Evolutionary conservation across 345 rosid species (phyloP), one percentile per base, ranked within the genome.

Genomic region (Sonneratia caseolaris): DNA sequence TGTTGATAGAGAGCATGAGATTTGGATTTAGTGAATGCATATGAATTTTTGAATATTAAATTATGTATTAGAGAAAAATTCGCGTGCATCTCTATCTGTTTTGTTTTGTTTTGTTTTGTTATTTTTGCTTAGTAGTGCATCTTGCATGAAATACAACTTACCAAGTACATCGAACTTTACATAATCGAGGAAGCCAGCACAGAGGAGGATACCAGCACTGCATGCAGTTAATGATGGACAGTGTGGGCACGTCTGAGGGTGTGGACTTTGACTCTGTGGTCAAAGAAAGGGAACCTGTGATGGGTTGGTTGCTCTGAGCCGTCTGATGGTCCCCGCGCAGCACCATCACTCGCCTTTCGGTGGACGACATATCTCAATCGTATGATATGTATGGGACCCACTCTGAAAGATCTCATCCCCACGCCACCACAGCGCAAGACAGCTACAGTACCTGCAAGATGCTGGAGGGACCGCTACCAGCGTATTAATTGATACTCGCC

Each of bases 261-360:
- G 43, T 5, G 45, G 68, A 65, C 38, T 35, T 35, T 65, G 38
- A 65, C 32, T 12, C 3, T 2, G 38, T 65, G 3, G 43, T 65
- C 68, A 66, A 66, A 40, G 5, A 19, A 37, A 66, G 51, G 51
- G 22, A 48, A 48, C 10, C 53, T 19, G 69, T 27, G 55, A 59
- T 3, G 42, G 74, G 22, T 40, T 27, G 68, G 22, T 40, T 27
- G 68, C 14, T 43, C 55, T 15, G 74, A 72, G 69, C 74, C 74
- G 74, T 72, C 68, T 9, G 69, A 72, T 72, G 74, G 74, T 72
- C 69, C 74, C 67, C 71, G 1, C 45, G 3, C 45, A 42, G 45
- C 11, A 36, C 47, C 3, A 66, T 13, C n/a, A 13, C 13, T 3
- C 14, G 19, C 57, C 37, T 53, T 2, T 32, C 27, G 6, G 47